A percentile compares a stretch with the other conserved stretches of the same genome.
Conservation (phyloP, 2,329 filamentous ascomycete species). For the Escovopsis sp. region DNA sequence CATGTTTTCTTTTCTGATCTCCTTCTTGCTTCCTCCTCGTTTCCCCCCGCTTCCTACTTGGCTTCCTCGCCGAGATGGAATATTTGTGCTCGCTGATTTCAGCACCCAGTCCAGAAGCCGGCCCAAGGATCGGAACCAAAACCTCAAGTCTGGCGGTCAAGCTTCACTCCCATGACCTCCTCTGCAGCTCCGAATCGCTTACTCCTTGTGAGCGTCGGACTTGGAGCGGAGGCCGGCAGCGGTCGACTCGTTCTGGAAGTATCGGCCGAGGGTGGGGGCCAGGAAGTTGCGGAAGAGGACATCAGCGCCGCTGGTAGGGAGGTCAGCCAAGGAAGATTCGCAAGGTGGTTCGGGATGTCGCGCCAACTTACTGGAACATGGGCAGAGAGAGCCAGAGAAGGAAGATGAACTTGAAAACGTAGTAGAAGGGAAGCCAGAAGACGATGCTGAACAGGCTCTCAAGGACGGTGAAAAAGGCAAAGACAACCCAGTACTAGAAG, state of each 20-base stretch:
- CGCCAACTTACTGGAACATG: constrained; percentile 61
- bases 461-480: constrained; percentile 65
- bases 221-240: constrained; percentile 80
- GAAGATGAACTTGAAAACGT: constrained; percentile 97
- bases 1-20: too few species aligned
- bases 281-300: constrained; percentile 94
- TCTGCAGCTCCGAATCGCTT: constrained; percentile 13
- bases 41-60: too few species aligned
- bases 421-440: constrained; percentile 99
- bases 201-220: constrained; percentile 66
- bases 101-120: constrained; percentile 6
- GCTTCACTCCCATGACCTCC: constrained; percentile 2
- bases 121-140: constrained; percentile 7
- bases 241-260: constrained; percentile 67
- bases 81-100: too few species aligned
- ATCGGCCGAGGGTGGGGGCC: constrained; percentile 78
- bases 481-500: constrained; percentile 71
- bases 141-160: constrained; percentile 13
- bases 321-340: background rate
- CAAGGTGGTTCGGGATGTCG: background rate
- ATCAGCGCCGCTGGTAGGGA: constrained; percentile 63
- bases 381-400: constrained; percentile 96
- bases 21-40: too few species aligned
- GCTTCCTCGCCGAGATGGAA: too few species aligned
- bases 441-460: constrained; percentile 75